A percentile compares a stretch with the other conserved stretches of the same genome.
Conservation (phyloP, 2,329 filamentous ascomycete species). For the Aspergillus sp. region DNA sequence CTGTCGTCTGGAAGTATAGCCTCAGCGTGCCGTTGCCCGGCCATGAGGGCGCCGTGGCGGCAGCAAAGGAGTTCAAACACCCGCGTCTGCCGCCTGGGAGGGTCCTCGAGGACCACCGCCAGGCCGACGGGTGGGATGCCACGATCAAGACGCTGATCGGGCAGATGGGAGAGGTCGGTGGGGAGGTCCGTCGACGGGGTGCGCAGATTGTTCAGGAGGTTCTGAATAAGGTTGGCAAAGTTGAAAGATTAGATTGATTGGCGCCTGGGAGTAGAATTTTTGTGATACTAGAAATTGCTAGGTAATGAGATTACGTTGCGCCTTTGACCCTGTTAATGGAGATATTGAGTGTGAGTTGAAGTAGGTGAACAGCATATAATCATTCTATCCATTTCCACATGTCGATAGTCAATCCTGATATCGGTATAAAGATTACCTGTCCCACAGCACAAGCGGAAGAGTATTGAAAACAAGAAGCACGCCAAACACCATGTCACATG, state of each 20-base stretch:
- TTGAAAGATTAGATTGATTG: constrained; percentile 19
- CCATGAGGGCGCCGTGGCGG: constrained; percentile 4
- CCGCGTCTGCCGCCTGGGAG: constrained; percentile 29
- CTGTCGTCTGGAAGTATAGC: constrained; percentile 67
- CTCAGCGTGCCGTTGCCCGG: constrained; percentile 36
- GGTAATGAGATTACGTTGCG: neutral
- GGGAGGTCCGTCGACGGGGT: constrained; percentile 6
- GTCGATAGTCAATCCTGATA: no score
- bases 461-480: constrained; percentile 7
- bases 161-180: constrained; percentile 17
- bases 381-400: no score
- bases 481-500: constrained; percentile 19
- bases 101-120: constrained; percentile 30
- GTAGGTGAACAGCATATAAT: no score
- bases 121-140: constrained; percentile 20
- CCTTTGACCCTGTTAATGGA: no score
- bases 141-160: constrained; percentile 19
- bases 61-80: constrained; percentile 5
- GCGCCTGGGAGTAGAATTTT: neutral
- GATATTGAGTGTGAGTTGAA: no score
- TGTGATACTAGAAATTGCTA: neutral
- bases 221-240: constrained; percentile 14
- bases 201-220: constrained; percentile 14
- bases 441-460: neutral
- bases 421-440: neutral